These are phyloP conservation scores for Alloteropsis semialata DNA, from an alignment of 176 grass and related monocot species.

Conservation along the genomic window DNA sequence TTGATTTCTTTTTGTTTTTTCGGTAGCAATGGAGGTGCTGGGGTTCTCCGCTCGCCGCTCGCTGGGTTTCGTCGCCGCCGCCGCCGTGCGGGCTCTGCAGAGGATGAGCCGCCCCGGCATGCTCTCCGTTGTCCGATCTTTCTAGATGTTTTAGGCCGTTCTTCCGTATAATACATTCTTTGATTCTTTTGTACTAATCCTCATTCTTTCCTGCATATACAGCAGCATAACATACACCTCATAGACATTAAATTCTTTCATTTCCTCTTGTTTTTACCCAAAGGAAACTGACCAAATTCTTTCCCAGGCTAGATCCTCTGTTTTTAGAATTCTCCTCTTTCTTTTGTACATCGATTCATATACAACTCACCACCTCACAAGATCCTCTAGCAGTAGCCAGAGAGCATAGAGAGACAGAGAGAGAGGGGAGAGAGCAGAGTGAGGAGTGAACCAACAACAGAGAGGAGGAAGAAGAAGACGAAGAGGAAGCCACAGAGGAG, in stretches of 20 bases:
- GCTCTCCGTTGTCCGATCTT: constrained; percentile 34
- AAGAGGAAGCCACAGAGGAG: neutral
- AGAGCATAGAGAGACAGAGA: constrained; percentile 18
- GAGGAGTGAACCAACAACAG: neutral
- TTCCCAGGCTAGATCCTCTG: constrained; percentile 26
- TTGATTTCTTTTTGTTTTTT: neutral
- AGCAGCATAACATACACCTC: constrained; percentile 55
- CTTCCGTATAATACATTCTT: constrained; percentile 57
- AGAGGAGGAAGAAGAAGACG: neutral
- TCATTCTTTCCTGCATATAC: constrained; percentile 58
- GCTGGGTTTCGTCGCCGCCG: constrained; percentile 7
- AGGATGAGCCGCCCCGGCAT: constrained; percentile 48
- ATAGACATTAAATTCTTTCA: constrained; percentile 44
- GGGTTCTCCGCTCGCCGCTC: constrained; percentile 27
- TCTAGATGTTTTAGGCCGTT: constrained; percentile 49
- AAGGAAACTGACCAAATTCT: constrained; percentile 55
- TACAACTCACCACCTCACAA: constrained; percentile 20
- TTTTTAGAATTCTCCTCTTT: constrained; percentile 14
- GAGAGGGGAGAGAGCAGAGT: neutral
- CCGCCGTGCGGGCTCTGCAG: constrained; percentile 42
- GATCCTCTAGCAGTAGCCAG: constrained; percentile 36
- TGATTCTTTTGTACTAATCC: constrained; percentile 88
- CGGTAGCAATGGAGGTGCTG: constrained; percentile 40
- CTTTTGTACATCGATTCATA: constrained; percentile 32
- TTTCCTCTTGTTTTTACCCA: constrained; percentile 2